Base-by-base conservation (phyloP, 2,329 filamentous ascomycete genomes). In the Helicocarpus griseus region DNA sequence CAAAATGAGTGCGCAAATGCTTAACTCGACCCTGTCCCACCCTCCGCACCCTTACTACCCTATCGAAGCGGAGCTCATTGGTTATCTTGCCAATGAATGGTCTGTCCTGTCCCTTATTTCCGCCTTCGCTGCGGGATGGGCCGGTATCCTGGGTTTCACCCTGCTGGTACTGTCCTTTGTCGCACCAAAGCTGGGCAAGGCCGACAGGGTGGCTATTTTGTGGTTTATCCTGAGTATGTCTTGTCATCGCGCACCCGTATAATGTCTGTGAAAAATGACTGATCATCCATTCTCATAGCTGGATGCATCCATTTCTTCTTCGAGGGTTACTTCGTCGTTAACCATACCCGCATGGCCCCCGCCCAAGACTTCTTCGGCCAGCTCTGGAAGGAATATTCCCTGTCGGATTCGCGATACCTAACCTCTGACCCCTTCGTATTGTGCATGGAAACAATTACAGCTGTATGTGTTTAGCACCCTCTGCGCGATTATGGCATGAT, bases 331-430 rank as follows among this genome's bases (percentile, higher is more conserved):
- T 94, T 89, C 64, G 77, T 89, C 56, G 67, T 79, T 56, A 81
- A 90, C 64, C 85, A 87, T 65, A 69, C 73, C 21, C 73, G 71
- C 22, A 77, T 95, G 65, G 80, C 82, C 0, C 73, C 78, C 9
- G 80, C 80, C 54, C 84, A 89, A 64, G 82, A 83, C 50, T 70
- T 93, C 6, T 85, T 90, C 52, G 87, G 85, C 2, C 88, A 95
- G 72, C 74, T 95, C 41, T 95, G 89, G 89, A 95, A 95, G 65
- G 89, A 95, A 69, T 95, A 95, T 65, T 78, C 87, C 2, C 77
- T 90, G 31, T 90, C 87, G 2, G 89, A 95, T 70, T 94, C 89
- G 50, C 79, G 89, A 40, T 95, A 95, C 63, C 73, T 95, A 59
- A 89, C 85, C 2, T 82, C 83, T 17, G 86, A 93, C 63, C 78